A percentile compares a stretch with the other conserved stretches of the same genome.
These are phyloP conservation scores for Candida boleticola DNA, from an alignment of 805 yeast species.

Conservation along the genomic window DNA sequence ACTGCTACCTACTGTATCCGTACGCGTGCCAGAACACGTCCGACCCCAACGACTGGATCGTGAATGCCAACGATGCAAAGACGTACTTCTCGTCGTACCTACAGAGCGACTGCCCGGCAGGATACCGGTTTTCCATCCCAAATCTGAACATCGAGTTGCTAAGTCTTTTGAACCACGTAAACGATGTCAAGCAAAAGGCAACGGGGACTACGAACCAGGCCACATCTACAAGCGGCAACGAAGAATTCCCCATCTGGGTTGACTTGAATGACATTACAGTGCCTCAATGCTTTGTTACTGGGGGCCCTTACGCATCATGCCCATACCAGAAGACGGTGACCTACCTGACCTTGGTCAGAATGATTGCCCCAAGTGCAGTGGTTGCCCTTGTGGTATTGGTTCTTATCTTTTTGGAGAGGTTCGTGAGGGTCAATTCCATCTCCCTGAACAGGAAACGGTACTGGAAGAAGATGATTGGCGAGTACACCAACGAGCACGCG, in stretches of 20 bases:
- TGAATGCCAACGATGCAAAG: conserved; percentile 26
- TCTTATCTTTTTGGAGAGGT: conserved; percentile 52
- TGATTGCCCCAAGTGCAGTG: conserved; percentile 66
- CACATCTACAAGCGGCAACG: neutral
- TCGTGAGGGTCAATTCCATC: conserved; percentile 60
- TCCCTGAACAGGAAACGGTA: conserved; percentile 64
- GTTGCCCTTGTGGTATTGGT: conserved; percentile 53
- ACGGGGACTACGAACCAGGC: no score
- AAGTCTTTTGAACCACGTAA: conserved; percentile 17
- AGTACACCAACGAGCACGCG: conserved; percentile 58
- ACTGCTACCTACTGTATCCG: conserved; percentile 56
- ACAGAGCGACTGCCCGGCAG: conserved; percentile 30
- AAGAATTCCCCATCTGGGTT: conserved; percentile 59
- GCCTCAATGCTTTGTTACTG: conserved; percentile 78
- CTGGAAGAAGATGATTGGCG: conserved; percentile 57
- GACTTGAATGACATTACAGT: conserved; percentile 77
- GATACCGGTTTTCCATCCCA: conserved; percentile 31
- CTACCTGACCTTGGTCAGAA: conserved; percentile 53
- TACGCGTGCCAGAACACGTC: conserved; percentile 54
- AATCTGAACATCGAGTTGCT: conserved; percentile 35
- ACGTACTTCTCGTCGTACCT: conserved; percentile 45
- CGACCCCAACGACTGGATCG: conserved; percentile 43
- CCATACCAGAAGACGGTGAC: conserved; percentile 67
- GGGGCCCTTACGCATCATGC: conserved; percentile 75
- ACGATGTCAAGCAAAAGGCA: conserved; percentile 24